Percentiles rank a stretch among this genome's conserved stretches.
Evolutionary conservation across 2,329 filamentous ascomycete species (phyloP).

Genomic region (Colletotrichum nymphaeae): DNA sequence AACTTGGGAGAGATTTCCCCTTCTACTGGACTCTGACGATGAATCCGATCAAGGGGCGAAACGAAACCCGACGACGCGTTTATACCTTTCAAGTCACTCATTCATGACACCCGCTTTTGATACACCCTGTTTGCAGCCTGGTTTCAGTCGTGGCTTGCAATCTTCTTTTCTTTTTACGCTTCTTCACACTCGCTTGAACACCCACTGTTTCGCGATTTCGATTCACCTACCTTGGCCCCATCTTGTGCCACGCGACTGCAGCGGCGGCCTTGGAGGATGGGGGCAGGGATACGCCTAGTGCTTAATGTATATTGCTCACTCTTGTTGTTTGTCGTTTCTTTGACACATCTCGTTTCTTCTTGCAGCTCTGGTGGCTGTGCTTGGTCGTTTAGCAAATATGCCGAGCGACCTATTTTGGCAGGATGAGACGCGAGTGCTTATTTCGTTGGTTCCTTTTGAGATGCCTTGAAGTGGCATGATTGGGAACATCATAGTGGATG

Average conservation of each 20-base stretch:
- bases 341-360: constrained; percentile 11
- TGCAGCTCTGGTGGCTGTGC: constrained; percentile 31
- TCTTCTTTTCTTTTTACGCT: constrained; percentile 40
- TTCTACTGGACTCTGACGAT: constrained; percentile 22
- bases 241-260: constrained; percentile 10
- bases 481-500: background rate
- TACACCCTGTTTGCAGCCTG: constrained; percentile 37
- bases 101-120: constrained; percentile 36
- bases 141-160: constrained; percentile 1
- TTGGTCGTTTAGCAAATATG: constrained; percentile 8
- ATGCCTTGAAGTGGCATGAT: constrained; percentile 25
- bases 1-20: background rate
- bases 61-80: constrained; percentile 19
- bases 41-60: constrained; percentile 27
- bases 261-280: constrained; percentile 12
- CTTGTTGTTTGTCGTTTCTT: constrained; percentile 13
- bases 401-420: background rate
- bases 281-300: constrained; percentile 33
- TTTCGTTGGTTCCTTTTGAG: background rate
- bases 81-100: constrained; percentile 38
- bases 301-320: constrained; percentile 37
- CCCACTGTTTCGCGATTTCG: constrained; percentile 33
- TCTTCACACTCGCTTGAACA: constrained; percentile 48
- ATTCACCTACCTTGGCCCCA: constrained; percentile 38
- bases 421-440: background rate